phyloP scores from a whole-genome alignment of 2,329 filamentous ascomycete species.

The Fusarium setosum region DNA sequence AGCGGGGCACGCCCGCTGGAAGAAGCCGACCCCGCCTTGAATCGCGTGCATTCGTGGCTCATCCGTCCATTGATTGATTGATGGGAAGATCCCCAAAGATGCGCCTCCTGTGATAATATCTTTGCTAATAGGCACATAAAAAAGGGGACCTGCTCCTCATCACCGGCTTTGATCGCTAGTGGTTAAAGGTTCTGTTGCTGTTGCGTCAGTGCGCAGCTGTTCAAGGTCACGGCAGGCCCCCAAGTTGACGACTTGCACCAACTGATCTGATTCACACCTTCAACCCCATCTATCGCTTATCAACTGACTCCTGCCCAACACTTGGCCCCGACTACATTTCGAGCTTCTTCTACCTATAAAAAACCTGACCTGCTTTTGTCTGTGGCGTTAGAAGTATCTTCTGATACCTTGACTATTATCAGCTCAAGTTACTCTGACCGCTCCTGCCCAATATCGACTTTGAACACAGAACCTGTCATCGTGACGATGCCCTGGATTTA shows the following conservation, averaged over 20 bases:
- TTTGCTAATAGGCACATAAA: background rate
- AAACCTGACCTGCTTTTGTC: background rate
- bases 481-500: constrained; percentile 27
- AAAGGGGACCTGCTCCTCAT: background rate
- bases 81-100: background rate
- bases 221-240: background rate
- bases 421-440: background rate
- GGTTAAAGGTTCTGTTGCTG: background rate
- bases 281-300: constrained; percentile 10
- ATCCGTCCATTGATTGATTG: background rate
- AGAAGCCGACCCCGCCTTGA: background rate
- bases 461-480: background rate
- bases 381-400: background rate
- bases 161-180: too few species aligned
- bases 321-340: background rate
- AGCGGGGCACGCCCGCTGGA: constrained; percentile 1
- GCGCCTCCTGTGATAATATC: background rate
- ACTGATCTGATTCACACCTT: constrained; percentile 16
- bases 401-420: background rate
- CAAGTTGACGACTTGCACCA: constrained; percentile 14
- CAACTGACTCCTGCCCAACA: background rate
- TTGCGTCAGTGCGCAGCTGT: constrained; percentile 12
- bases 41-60: background rate
- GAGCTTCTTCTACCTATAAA: background rate
- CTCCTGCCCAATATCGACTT: constrained; percentile 3